phyloP scores from a whole-genome alignment of 2,329 filamentous ascomycete genomes.

The Hypomyces perniciosus region DNA sequence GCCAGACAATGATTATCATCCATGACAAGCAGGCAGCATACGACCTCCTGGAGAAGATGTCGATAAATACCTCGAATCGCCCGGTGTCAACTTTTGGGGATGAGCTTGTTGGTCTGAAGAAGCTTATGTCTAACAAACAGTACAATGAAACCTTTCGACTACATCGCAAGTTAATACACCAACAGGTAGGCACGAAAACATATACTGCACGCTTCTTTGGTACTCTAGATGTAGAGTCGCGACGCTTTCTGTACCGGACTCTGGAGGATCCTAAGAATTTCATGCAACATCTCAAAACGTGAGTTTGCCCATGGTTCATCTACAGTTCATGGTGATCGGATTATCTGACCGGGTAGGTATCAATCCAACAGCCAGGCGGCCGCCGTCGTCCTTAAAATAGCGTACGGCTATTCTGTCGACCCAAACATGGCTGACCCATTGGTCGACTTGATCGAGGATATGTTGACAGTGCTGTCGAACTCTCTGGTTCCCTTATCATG shows the following conservation, averaged over 20 bases:
- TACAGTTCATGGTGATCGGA: not conserved
- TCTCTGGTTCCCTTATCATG: slow-evolving; percentile 17
- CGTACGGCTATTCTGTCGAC: slow-evolving; percentile 21
- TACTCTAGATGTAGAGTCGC: slow-evolving; percentile 23
- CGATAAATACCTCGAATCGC: slow-evolving; percentile 17
- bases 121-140: slow-evolving; percentile 11
- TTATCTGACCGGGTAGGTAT: no score
- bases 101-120: slow-evolving; percentile 20
- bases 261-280: slow-evolving; percentile 18
- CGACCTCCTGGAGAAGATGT: slow-evolving; percentile 28
- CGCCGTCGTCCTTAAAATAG: slow-evolving; percentile 16
- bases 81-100: slow-evolving; percentile 12
- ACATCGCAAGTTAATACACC: slow-evolving; percentile 26
- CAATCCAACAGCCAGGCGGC: slow-evolving; percentile 16
- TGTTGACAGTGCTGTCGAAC: slow-evolving; percentile 17
- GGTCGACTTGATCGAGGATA: slow-evolving; percentile 17
- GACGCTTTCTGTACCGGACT: slow-evolving; percentile 19
- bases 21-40: slow-evolving; percentile 30
- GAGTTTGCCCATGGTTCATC: not conserved
- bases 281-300: slow-evolving; percentile 24
- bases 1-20: slow-evolving; percentile 35
- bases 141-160: slow-evolving; percentile 18
- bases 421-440: slow-evolving; percentile 18
- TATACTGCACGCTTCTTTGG: slow-evolving; percentile 14
- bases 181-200: slow-evolving; percentile 22